Evolutionary conservation across 1,139 yeast species (phyloP).

Genomic region (Yueomyces sp.): DNA sequence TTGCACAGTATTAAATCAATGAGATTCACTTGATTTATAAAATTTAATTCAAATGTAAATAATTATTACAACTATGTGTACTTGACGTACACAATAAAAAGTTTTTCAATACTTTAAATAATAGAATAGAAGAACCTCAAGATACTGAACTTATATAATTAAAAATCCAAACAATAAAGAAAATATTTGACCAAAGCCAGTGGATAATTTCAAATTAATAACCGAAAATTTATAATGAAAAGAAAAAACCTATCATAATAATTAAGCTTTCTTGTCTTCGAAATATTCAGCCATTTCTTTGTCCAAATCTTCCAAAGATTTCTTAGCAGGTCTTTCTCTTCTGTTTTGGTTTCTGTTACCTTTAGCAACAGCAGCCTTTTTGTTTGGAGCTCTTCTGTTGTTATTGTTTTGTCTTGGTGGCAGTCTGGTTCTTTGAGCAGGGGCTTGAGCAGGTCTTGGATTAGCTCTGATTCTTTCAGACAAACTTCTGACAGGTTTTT

Average conservation of each 20-base stretch:
- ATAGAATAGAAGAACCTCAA: no score
- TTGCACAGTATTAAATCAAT: neutral
- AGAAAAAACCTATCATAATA: neutral
- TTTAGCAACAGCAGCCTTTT: conserved; percentile 26
- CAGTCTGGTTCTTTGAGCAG: conserved; percentile 3
- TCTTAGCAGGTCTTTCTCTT: conserved; percentile 40
- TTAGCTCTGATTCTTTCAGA: conserved; percentile 23
- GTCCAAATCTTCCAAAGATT: conserved; percentile 81
- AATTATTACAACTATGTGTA: neutral
- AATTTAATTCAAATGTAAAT: neutral
- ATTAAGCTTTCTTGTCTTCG: conserved; percentile 18
- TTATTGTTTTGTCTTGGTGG: conserved; percentile 10
- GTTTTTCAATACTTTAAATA: no score
- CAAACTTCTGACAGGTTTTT: conserved; percentile 55
- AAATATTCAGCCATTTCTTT: conserved; percentile 89
- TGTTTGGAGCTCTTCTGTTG: conserved; percentile 20
- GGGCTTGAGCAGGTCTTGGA: conserved; percentile 12
- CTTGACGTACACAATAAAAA: no score
- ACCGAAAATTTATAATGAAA: neutral
- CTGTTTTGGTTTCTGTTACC: conserved; percentile 27
- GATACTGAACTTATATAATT: no score
- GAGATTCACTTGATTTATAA: no score
- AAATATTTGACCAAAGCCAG: no score
- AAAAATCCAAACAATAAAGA: no score
- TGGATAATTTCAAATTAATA: neutral